Evolutionary conservation across 2,329 filamentous ascomycete species (phyloP), one percentile per base, ranked within the genome.

Genomic region (Phialophora verrucosa): DNA sequence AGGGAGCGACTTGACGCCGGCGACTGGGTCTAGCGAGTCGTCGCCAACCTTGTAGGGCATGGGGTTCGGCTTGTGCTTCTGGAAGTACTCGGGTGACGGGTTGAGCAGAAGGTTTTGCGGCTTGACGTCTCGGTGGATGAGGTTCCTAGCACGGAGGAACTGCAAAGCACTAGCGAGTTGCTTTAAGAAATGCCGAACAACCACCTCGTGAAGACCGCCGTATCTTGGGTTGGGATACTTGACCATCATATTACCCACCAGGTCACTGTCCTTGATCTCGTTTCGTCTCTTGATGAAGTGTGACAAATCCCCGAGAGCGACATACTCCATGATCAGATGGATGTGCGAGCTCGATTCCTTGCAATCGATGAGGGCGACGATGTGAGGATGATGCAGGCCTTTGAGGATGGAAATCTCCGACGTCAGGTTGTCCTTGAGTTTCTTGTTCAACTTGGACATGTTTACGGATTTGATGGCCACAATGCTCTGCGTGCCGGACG

Each of bases 311-410:
- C 95, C 94, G 49, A 99, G 86, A 76, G 96, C 92, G 81, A 95
- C 98, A 80, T 96, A 98, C 81, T 99, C 95, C 94, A 98, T 99
- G 70, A 98, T 90, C 65, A 99, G 86, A 80, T 99, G 95, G 80
- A 98, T 97, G 75, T 96, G 91, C 25, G 90, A 89, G 3, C 87
- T 83, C 0, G 92, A 90, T 78, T 98, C 93, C 78, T 94, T 86
- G 81, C 93, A 97, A 80, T 97, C 92, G 82, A 97, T 93, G 56
- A 99, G 89, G 73, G 93, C 91, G 72, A 98, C 95, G 73, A 99
- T 97, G 76, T 99, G 95, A 31, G 95, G 95, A 79, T 99, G 95
- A 66, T 95, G 91, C 31, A 99, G 86, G 70, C 88, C 91, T 80
- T 95, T 95, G 75, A 99, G 88, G 70, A 99, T 99, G 73, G 94